Evolutionary conservation across 1,139 yeast genomes (phyloP).

Genomic region (Magnusiomyces ingens): DNA sequence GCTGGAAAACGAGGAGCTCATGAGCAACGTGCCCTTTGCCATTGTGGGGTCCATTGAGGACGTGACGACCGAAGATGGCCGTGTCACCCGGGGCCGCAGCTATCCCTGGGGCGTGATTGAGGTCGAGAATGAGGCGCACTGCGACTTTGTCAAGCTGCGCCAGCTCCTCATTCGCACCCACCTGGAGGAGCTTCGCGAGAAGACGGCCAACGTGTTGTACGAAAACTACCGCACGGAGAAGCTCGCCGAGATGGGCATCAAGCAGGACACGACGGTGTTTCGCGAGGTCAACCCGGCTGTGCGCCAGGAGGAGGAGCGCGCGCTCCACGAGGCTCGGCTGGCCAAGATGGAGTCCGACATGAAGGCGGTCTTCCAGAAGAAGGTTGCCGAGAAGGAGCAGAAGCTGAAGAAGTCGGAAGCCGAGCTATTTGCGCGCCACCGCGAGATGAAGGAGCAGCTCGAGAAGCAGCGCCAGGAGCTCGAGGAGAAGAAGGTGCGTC

Average conservation of each 20-base stretch:
- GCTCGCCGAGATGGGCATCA: slow-evolving; percentile 74
- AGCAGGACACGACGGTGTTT: slow-evolving; percentile 88
- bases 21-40: slow-evolving; percentile 61
- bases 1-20: slow-evolving; percentile 55
- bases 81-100: slow-evolving; percentile 79
- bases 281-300: slow-evolving; percentile 89
- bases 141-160: slow-evolving; percentile 87
- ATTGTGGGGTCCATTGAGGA: slow-evolving; percentile 83
- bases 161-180: slow-evolving; percentile 85
- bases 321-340: slow-evolving; percentile 87
- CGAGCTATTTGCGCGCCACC: slow-evolving; percentile 89
- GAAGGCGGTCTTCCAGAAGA: slow-evolving; percentile 95
- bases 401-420: slow-evolving; percentile 96
- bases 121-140: slow-evolving; percentile 90
- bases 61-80: slow-evolving; percentile 69
- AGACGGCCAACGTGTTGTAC: slow-evolving; percentile 68
- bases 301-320: slow-evolving; percentile 90
- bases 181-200: slow-evolving; percentile 89
- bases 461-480: slow-evolving; percentile 79
- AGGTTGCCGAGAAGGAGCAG: slow-evolving; percentile 94
- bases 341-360: slow-evolving; percentile 94
- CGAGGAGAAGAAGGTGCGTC: slow-evolving; percentile 82
- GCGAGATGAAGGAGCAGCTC: slow-evolving; percentile 93
- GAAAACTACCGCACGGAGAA: slow-evolving; percentile 88
- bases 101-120: slow-evolving; percentile 99